Percentiles rank a stretch among this genome's conserved stretches.
Evolutionary conservation across 2,329 filamentous ascomycete species (phyloP).

Genomic region (Gnomoniopsis sp.): DNA sequence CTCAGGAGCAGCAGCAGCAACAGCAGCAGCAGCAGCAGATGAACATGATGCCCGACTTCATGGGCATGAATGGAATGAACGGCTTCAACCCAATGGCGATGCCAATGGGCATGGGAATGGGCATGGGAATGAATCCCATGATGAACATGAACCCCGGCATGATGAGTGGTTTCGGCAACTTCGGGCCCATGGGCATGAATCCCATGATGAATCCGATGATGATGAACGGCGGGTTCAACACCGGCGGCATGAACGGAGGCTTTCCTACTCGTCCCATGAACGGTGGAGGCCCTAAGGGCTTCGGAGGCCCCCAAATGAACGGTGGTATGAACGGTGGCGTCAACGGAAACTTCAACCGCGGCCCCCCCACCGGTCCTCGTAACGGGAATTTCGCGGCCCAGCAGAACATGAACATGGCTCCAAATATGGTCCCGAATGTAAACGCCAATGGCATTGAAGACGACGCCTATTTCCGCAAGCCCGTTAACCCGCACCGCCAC

Average conservation of each 20-base stretch:
- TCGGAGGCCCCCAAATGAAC: constrained; percentile 27
- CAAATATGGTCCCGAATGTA: constrained; percentile 12
- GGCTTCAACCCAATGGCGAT: constrained; percentile 35
- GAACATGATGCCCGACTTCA: constrained; percentile 23
- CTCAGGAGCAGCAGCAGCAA: constrained; percentile 36
- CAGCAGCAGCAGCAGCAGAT: constrained; percentile 37
- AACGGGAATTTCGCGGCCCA: constrained; percentile 22
- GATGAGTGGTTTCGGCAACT: constrained; percentile 31
- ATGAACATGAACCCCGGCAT: constrained; percentile 34
- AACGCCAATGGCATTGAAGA: constrained; percentile 55
- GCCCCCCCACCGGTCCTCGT: constrained; percentile 17
- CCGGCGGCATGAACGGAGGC: constrained; percentile 26
- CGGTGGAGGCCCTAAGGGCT: constrained; percentile 22
- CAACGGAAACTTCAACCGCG: constrained; percentile 28
- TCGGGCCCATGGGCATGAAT: constrained; percentile 30
- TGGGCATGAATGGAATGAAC: constrained; percentile 30
- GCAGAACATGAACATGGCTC: constrained; percentile 27
- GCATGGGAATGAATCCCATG: constrained; percentile 27
- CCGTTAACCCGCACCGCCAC: constrained; percentile 89
- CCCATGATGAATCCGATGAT: constrained; percentile 29
- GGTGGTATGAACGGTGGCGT: constrained; percentile 24
- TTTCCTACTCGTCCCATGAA: constrained; percentile 28
- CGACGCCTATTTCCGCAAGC: constrained; percentile 91
- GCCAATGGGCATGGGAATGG: constrained; percentile 29
- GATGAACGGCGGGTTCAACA: constrained; percentile 30